Conservation (phyloP, 2,329 filamentous ascomycete species). For the Bipolaris oryzae region DNA sequence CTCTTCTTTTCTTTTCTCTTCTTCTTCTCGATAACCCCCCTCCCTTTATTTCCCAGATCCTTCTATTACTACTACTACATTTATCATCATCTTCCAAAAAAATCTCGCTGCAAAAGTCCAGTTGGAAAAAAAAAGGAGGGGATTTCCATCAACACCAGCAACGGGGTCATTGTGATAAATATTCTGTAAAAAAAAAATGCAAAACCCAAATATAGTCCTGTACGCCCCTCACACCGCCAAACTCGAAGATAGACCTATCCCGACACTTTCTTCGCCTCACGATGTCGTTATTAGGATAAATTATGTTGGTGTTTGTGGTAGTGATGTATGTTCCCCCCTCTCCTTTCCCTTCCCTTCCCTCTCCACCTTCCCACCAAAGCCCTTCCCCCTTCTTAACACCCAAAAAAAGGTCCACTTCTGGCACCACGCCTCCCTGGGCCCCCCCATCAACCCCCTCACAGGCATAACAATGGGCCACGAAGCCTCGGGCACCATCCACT, state of each 20-base stretch:
- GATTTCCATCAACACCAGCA: too few relatives aligned
- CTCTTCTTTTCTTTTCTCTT: too few relatives aligned
- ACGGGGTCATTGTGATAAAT: too few relatives aligned
- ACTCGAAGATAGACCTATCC: slow-evolving; percentile 49
- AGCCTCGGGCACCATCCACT: slow-evolving; percentile 79
- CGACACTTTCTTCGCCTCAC: slow-evolving; percentile 42
- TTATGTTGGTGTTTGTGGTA: slow-evolving; percentile 55
- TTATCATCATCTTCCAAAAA: too few relatives aligned
- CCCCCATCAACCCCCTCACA: slow-evolving; percentile 77
- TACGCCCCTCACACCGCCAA: slow-evolving; percentile 48
- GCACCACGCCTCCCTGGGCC: slow-evolving; percentile 91
- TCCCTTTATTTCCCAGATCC: too few relatives aligned
- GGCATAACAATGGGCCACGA: slow-evolving; percentile 91
- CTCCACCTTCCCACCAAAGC: background rate
- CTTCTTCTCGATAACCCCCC: too few relatives aligned
- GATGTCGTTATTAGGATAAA: slow-evolving; percentile 55
- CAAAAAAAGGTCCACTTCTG: slow-evolving; percentile 91
- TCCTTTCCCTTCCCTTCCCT: too few relatives aligned
- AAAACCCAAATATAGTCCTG: slow-evolving; percentile 53
- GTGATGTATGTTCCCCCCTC: slow-evolving; percentile 28
- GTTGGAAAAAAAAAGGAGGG: too few relatives aligned
- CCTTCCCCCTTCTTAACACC: background rate
- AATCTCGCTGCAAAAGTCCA: too few relatives aligned
- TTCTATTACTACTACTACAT: too few relatives aligned
- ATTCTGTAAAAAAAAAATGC: slow-evolving; percentile 17